These are phyloP conservation scores for Solanum chacoense DNA, from an alignment of 305 asterid species.

Conservation along the genomic window DNA sequence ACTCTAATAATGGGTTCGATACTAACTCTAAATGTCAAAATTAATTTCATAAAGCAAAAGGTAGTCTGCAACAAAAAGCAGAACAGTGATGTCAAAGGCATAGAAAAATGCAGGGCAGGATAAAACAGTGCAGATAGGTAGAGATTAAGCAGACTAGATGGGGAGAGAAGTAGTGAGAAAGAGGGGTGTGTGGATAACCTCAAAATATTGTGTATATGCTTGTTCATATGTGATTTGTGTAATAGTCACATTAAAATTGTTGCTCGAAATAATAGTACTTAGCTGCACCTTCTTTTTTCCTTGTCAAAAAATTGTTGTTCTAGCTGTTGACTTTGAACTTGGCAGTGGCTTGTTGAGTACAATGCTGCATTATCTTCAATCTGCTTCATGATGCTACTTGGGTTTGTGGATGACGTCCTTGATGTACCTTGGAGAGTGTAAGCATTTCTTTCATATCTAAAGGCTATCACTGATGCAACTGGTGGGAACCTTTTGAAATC, in stretches of 20 bases:
- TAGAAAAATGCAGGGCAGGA: neutral
- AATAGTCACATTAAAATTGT: neutral
- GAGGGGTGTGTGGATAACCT: neutral
- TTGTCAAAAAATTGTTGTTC: neutral
- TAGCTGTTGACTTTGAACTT: constrained; percentile 5
- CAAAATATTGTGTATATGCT: neutral
- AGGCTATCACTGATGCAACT: neutral
- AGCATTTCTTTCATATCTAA: constrained; percentile 18
- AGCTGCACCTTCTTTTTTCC: neutral
- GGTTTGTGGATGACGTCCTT: constrained; percentile 95
- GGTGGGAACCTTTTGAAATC: neutral
- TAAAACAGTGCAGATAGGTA: neutral
- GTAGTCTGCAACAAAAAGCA: neutral
- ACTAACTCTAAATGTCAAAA: neutral
- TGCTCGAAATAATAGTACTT: neutral
- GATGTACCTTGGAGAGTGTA: constrained; percentile 99
- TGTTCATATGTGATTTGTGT: neutral
- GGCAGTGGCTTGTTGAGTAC: constrained; percentile 96
- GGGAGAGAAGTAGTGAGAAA: neutral
- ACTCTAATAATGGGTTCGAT: neutral
- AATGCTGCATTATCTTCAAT: constrained; percentile 94
- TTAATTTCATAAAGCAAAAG: neutral
- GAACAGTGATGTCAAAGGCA: neutral
- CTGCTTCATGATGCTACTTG: constrained; percentile 92
- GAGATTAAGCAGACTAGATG: neutral